Conservation (phyloP, 2,329 filamentous ascomycete genomes). For the Salinomyces thailandicus region DNA sequence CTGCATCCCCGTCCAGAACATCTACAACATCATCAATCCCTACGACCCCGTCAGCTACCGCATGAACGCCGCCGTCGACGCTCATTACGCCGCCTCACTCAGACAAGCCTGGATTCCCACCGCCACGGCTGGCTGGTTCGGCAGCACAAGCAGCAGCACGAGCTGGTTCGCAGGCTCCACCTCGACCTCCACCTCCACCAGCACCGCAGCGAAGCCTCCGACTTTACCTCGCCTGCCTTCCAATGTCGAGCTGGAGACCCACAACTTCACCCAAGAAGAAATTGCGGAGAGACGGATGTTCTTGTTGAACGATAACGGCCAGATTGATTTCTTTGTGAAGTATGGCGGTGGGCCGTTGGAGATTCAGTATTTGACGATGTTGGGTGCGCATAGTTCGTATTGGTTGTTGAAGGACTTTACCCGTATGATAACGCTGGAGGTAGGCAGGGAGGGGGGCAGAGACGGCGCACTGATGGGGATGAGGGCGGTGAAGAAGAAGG, state of each 20-base stretch:
- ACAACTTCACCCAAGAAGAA: constrained; percentile 88
- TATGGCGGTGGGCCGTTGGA: constrained; percentile 80
- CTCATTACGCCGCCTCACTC: constrained; percentile 63
- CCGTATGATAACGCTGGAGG: constrained; percentile 79
- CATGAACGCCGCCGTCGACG: constrained; percentile 82
- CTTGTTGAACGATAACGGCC: constrained; percentile 88
- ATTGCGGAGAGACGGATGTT: constrained; percentile 81
- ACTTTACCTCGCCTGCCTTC: constrained; percentile 32
- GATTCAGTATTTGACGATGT: constrained; percentile 94
- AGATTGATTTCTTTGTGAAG: constrained; percentile 81
- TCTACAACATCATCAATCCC: constrained; percentile 83
- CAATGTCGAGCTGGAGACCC: constrained; percentile 80
- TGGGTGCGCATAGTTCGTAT: constrained; percentile 89
- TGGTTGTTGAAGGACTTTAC: constrained; percentile 84
- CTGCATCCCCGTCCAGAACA: constrained; percentile 85
- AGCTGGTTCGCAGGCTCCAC: constrained; percentile 31
- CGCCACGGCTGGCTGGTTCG: constrained; percentile 44
- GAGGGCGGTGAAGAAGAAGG: constrained; percentile 43
- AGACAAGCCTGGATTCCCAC: constrained; percentile 71
- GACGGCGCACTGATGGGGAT: constrained; percentile 44
- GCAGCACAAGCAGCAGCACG: constrained; percentile 20
- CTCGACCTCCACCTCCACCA: constrained; percentile 20
- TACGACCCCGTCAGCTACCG: constrained; percentile 80
- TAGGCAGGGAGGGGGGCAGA: constrained; percentile 63
- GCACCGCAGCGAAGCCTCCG: constrained; percentile 23